Percentiles rank a stretch among this genome's conserved stretches.
Conservation (phyloP, 768 basidiomycete species). For the Suillus weaverae region DNA sequence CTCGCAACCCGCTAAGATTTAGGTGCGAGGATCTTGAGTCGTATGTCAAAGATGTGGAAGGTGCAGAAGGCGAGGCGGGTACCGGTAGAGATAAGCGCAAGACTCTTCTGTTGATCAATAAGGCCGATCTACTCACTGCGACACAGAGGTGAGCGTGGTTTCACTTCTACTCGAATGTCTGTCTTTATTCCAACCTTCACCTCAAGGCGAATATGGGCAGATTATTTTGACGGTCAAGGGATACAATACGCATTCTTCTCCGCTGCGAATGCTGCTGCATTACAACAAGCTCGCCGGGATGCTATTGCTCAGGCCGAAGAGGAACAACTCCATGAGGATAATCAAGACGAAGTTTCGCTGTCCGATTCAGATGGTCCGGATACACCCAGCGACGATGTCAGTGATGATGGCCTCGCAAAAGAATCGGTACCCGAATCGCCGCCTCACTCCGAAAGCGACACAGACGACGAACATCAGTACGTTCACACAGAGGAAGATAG, state of each 20-base stretch:
- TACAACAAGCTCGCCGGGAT: conserved; percentile 73
- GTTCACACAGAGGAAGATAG: conserved; percentile 57
- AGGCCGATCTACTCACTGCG: conserved; percentile 86
- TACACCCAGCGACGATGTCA: conserved; percentile 28
- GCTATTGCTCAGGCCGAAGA: conserved; percentile 33
- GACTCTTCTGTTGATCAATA: conserved; percentile 89
- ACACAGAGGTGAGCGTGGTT: conserved; percentile 68
- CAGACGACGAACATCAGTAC: conserved; percentile 42
- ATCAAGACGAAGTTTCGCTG: conserved; percentile 6
- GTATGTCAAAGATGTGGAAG: conserved; percentile 84
- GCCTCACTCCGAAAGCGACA: conserved; percentile 29
- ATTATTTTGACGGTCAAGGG: conserved; percentile 78
- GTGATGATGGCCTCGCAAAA: conserved; percentile 32
- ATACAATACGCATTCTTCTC: conserved; percentile 92
- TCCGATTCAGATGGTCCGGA: conserved; percentile 32
- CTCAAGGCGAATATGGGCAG: conserved; percentile 80
- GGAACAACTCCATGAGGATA: conserved; percentile 5
- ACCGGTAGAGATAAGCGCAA: conserved; percentile 71
- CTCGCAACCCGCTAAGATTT: conserved; percentile 90
- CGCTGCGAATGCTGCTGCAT: conserved; percentile 80
- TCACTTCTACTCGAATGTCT: background rate
- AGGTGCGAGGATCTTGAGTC: conserved; percentile 89
- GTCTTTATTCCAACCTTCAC: background rate
- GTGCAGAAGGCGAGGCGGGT: conserved; percentile 76
- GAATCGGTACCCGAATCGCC: conserved; percentile 20